Percentiles rank a stretch among this genome's conserved stretches.
phyloP scores from a whole-genome alignment of 129 eudicot genomes.

The Solidago caesia region DNA sequence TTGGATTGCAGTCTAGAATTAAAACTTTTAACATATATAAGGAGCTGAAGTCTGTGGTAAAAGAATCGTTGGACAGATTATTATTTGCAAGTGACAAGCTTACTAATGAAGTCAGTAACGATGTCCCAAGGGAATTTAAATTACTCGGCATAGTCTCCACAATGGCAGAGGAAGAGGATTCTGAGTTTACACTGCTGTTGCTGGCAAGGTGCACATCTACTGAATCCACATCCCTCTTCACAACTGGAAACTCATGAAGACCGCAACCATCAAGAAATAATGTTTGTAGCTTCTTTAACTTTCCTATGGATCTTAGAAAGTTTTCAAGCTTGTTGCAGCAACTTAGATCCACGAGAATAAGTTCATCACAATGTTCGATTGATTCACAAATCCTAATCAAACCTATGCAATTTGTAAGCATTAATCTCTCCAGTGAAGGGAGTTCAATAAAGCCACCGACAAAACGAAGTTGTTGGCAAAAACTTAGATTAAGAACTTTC shows the following conservation, averaged over 20 bases:
- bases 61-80: too few species aligned
- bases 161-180: too few species aligned
- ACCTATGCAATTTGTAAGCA: neutral
- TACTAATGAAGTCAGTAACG: too few species aligned
- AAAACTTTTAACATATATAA: neutral
- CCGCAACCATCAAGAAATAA: neutral
- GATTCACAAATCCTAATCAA: slow-evolving; percentile 12
- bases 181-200: too few species aligned
- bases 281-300: slow-evolving; percentile 1
- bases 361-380: slow-evolving; percentile 1
- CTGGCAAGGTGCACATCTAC: too few species aligned
- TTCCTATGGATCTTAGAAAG: neutral
- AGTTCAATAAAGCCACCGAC: slow-evolving; percentile 7
- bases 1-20: neutral
- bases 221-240: neutral
- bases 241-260: neutral
- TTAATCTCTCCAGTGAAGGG: slow-evolving; percentile 17
- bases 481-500: slow-evolving; percentile 20
- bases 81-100: too few species aligned
- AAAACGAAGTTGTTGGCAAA: neutral
- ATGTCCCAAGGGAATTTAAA: too few species aligned
- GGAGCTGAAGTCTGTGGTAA: neutral
- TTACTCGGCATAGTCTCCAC: too few species aligned
- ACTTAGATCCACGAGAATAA: slow-evolving; percentile 3
- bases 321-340: neutral